Conservation (phyloP, 2,329 filamentous ascomycete species). For the Metarhizium robertsii region DNA sequence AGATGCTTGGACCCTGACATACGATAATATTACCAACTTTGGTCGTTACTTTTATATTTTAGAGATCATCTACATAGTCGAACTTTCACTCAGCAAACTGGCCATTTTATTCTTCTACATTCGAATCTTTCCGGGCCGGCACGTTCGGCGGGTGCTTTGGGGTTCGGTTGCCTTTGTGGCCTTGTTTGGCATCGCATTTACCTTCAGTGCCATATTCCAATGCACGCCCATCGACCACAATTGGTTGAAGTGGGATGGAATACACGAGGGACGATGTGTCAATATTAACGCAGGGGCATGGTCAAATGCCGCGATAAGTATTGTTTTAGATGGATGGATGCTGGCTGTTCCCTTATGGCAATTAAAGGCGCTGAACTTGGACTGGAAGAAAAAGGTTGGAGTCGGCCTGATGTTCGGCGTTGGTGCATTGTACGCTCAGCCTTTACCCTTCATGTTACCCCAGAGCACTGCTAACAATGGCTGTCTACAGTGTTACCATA, state of each 20-base stretch:
- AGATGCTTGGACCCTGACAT: slow-evolving; percentile 40
- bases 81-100: slow-evolving; percentile 37
- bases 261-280: slow-evolving; percentile 36
- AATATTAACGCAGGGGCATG: slow-evolving; percentile 39
- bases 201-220: slow-evolving; percentile 36
- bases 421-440: slow-evolving; percentile 32
- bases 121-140: slow-evolving; percentile 37
- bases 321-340: slow-evolving; percentile 42
- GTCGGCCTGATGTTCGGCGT: slow-evolving; percentile 41
- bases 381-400: slow-evolving; percentile 39
- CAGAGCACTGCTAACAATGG: slow-evolving; percentile 3
- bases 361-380: slow-evolving; percentile 30
- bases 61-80: slow-evolving; percentile 35
- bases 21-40: slow-evolving; percentile 32
- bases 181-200: slow-evolving; percentile 31
- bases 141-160: slow-evolving; percentile 31
- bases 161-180: slow-evolving; percentile 30
- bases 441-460: too few relatives aligned
- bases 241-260: slow-evolving; percentile 44
- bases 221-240: slow-evolving; percentile 41
- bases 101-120: slow-evolving; percentile 46
- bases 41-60: slow-evolving; percentile 32
- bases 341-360: slow-evolving; percentile 39
- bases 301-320: slow-evolving; percentile 43
- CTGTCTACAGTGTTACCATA: slow-evolving; percentile 22